Conservation (phyloP, 371 early-diverging fungal species). For the Circinella minor region DNA sequence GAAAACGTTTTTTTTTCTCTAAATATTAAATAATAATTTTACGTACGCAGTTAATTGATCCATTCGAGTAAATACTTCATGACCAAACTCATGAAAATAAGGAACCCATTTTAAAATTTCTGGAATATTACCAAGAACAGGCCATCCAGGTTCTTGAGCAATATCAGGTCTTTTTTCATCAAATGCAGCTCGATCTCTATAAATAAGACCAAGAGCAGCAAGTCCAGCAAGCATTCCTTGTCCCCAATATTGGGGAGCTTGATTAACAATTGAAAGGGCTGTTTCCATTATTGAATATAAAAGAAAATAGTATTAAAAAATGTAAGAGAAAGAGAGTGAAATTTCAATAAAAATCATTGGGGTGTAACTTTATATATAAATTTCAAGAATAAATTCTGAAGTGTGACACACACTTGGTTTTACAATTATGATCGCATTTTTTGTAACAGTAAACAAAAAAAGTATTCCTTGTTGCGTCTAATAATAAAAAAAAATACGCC, state of each 20-base stretch:
- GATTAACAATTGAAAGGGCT: not conserved
- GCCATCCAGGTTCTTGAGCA: conserved; percentile 28
- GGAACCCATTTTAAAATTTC: conserved; percentile 23
- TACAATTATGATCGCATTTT: not conserved
- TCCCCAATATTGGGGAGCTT: conserved; percentile 8
- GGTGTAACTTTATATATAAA: not conserved
- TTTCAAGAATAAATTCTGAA: not conserved
- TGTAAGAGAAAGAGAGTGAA: not conserved
- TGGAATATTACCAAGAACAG: conserved; percentile 33
- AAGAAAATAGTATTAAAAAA: not conserved
- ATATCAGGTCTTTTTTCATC: conserved; percentile 31
- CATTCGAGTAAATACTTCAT: conserved; percentile 24
- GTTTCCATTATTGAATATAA: not conserved
- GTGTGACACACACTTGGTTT: not conserved
- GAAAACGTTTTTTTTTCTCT: no score
- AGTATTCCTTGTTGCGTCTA: not conserved
- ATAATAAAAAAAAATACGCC: not conserved
- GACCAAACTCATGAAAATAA: conserved; percentile 28
- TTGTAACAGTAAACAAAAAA: not conserved
- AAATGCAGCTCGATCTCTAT: conserved; percentile 32
- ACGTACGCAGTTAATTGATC: conserved; percentile 26
- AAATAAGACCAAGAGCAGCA: conserved; percentile 24
- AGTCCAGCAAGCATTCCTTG: conserved; percentile 10
- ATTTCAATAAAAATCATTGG: not conserved
- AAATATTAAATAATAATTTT: not conserved